Percentiles rank a stretch among this genome's conserved stretches.
Conservation (phyloP, 495 filamentous ascomycete genomes). For the Copromyces sp. region DNA sequence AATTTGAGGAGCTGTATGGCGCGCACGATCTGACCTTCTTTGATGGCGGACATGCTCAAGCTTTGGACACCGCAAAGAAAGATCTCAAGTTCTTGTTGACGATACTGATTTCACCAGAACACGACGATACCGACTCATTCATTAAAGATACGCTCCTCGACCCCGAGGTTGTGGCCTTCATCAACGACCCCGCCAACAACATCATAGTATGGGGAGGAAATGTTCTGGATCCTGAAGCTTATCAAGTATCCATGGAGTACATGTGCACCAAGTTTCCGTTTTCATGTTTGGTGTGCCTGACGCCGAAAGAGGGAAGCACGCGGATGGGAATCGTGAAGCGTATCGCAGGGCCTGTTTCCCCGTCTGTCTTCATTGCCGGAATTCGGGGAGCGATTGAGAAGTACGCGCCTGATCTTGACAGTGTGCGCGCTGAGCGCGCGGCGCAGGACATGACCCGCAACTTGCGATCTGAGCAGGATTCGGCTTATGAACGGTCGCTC, state of each 20-base stretch:
- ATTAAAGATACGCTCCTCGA: conserved; percentile 71
- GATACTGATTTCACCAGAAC: conserved; percentile 77
- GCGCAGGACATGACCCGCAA: conserved; percentile 69
- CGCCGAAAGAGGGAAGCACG: conserved; percentile 65
- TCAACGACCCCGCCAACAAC: conserved; percentile 62
- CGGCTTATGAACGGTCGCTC: conserved; percentile 83
- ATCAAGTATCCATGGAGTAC: conserved; percentile 76
- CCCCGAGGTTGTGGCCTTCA: conserved; percentile 58
- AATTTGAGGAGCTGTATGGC: conserved; percentile 92
- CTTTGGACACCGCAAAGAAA: conserved; percentile 75
- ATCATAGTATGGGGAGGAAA: conserved; percentile 87
- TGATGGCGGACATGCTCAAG: conserved; percentile 82
- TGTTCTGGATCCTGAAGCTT: conserved; percentile 84
- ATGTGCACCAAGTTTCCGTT: conserved; percentile 87
- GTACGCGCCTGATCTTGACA: conserved; percentile 57
- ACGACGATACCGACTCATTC: conserved; percentile 84
- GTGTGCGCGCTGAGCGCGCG: conserved; percentile 55
- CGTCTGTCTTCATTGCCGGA: conserved; percentile 58
- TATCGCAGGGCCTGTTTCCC: conserved; percentile 55
- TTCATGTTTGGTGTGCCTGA: conserved; percentile 72
- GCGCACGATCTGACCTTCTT: conserved; percentile 57
- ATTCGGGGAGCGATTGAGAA: conserved; percentile 59
- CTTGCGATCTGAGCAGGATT: conserved; percentile 75
- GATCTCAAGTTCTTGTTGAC: conserved; percentile 87
- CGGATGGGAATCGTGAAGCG: conserved; percentile 80